These are phyloP conservation scores for Arthrobotrys megalospora DNA, from an alignment of 2,329 filamentous ascomycete species.

Conservation along the genomic window DNA sequence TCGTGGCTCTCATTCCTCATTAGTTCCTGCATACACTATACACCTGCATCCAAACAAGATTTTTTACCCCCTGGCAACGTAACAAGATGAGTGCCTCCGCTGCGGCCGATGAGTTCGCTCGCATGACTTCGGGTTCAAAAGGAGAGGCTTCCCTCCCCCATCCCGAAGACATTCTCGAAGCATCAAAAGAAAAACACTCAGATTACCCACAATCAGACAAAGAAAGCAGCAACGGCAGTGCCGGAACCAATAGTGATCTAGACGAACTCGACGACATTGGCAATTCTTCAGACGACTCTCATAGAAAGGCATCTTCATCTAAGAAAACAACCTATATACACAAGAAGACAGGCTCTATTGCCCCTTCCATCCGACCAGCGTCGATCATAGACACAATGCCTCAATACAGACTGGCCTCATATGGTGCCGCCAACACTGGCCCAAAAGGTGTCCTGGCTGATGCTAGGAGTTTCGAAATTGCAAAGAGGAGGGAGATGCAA, in stretches of 20 bases:
- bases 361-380: slow-evolving; percentile 58
- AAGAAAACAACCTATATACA: slow-evolving; percentile 58
- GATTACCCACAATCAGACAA: slow-evolving; percentile 53
- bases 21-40: slow-evolving; percentile 39
- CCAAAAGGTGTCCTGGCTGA: slow-evolving; percentile 90
- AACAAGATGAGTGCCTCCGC: slow-evolving; percentile 62
- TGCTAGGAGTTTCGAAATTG: slow-evolving; percentile 81
- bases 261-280: slow-evolving; percentile 60
- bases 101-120: slow-evolving; percentile 60
- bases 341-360: slow-evolving; percentile 58
- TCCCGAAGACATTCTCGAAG: slow-evolving; percentile 63
- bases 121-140: slow-evolving; percentile 62
- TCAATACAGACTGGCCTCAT: slow-evolving; percentile 59
- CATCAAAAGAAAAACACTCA: slow-evolving; percentile 50
- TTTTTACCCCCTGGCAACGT: slow-evolving; percentile 35
- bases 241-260: slow-evolving; percentile 61
- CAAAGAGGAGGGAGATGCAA: slow-evolving; percentile 67
- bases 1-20: slow-evolving; percentile 61
- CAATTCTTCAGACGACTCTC: slow-evolving; percentile 54
- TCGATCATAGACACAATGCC: slow-evolving; percentile 60
- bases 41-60: slow-evolving; percentile 46
- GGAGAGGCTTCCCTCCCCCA: slow-evolving; percentile 62
- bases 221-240: slow-evolving; percentile 60
- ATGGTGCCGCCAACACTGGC: slow-evolving; percentile 68
- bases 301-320: slow-evolving; percentile 41